Evolutionary conservation across 768 basidiomycete species (phyloP).

Genomic region (Pleurotus sapidus): DNA sequence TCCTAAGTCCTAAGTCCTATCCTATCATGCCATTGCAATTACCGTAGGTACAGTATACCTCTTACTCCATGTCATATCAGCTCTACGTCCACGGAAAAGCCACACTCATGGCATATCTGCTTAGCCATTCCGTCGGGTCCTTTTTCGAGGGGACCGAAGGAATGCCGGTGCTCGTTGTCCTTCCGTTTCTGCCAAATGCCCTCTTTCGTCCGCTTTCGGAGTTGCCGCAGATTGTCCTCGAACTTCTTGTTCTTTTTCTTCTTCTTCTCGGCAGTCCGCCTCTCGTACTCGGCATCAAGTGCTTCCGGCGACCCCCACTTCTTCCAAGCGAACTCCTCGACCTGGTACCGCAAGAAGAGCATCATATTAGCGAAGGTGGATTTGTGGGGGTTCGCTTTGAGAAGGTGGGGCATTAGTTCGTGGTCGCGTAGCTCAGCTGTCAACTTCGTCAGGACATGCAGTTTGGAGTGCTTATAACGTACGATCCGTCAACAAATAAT

Average conservation of each 20-base stretch:
- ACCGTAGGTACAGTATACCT: no score
- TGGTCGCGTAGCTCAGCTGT: constrained; percentile 92
- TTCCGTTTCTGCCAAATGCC: constrained; percentile 86
- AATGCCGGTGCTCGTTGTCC: constrained; percentile 87
- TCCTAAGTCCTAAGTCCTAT: neutral
- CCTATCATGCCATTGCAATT: no score
- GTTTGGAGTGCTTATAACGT: constrained; percentile 22
- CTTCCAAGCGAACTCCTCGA: constrained; percentile 95
- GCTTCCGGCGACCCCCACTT: constrained; percentile 97
- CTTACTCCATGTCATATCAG: constrained; percentile 47
- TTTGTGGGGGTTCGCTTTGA: constrained; percentile 94
- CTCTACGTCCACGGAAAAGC: constrained; percentile 89
- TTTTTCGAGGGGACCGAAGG: constrained; percentile 61
- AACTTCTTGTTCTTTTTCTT: constrained; percentile 94
- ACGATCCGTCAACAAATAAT: constrained; percentile 95
- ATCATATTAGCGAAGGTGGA: constrained; percentile 99
- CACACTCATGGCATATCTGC: constrained; percentile 87
- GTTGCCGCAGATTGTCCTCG: constrained; percentile 82
- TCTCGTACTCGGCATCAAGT: constrained; percentile 84
- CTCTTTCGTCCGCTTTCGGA: constrained; percentile 82
- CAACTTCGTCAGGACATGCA: constrained; percentile 5
- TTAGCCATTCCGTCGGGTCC: constrained; percentile 52
- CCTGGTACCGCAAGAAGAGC: constrained; percentile 91
- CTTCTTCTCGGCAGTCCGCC: constrained; percentile 76
- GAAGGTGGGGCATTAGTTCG: constrained; percentile 86